Evolutionary conservation across 441 rosid genomes (phyloP).

Genomic region (Arabidopsis lyrata): DNA sequence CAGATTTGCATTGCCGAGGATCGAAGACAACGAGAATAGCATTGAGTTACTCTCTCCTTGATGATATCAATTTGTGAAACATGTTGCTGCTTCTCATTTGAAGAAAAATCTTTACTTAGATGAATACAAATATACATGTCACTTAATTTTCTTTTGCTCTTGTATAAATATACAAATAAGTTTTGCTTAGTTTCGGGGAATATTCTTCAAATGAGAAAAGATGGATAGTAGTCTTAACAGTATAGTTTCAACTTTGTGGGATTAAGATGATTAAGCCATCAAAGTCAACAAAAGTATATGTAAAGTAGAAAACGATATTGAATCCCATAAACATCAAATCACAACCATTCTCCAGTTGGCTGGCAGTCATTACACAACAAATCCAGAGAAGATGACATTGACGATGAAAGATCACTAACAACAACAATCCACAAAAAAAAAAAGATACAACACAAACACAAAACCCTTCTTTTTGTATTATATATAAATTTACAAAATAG

Average conservation of each 20-base stretch:
- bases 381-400: conserved; percentile 37
- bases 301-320: conserved; percentile 11
- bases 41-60: conserved; percentile 36
- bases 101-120: neutral
- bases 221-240: neutral
- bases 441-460: conserved; percentile 32
- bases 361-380: conserved; percentile 42
- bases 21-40: conserved; percentile 42
- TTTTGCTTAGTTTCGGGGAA: too few species aligned
- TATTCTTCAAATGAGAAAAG: neutral
- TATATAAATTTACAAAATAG: conserved; percentile 45
- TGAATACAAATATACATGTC: conserved; percentile 7
- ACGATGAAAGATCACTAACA: conserved; percentile 38
- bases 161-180: too few species aligned
- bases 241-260: neutral
- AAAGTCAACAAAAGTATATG: neutral
- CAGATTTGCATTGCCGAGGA: conserved; percentile 34
- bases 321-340: conserved; percentile 35
- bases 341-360: conserved; percentile 39
- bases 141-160: neutral
- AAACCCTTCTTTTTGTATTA: conserved; percentile 37
- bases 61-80: conserved; percentile 21
- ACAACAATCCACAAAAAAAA: conserved; percentile 38
- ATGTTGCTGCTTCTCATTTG: conserved; percentile 6
- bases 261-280: neutral